phyloP scores from a whole-genome alignment of 352 stramenopile species.

The Phytophthora sp. region DNA sequence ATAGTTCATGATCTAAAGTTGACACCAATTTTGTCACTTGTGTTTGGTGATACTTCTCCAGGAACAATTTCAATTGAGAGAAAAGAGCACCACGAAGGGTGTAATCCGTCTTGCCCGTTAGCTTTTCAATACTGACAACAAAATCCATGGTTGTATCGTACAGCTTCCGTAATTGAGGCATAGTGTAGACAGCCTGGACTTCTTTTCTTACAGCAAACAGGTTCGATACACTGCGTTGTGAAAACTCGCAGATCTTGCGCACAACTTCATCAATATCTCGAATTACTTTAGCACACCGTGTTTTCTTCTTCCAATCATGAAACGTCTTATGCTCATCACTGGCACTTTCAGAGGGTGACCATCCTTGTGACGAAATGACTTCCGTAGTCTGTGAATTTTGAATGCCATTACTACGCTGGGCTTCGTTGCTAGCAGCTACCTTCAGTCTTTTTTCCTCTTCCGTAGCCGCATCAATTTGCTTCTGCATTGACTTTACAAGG shows the following conservation, averaged over 20 bases:
- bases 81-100: slow-evolving; percentile 93
- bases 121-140: slow-evolving; percentile 91
- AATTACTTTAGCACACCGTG: slow-evolving; percentile 72
- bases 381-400: slow-evolving; percentile 17
- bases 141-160: slow-evolving; percentile 95
- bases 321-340: slow-evolving; percentile 59
- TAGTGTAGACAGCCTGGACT: slow-evolving; percentile 85
- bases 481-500: slow-evolving; percentile 73
- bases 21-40: slow-evolving; percentile 94
- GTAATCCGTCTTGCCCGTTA: slow-evolving; percentile 92
- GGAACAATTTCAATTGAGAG: slow-evolving; percentile 94
- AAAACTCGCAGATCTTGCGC: slow-evolving; percentile 87
- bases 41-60: slow-evolving; percentile 94
- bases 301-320: slow-evolving; percentile 82
- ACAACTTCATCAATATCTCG: slow-evolving; percentile 87
- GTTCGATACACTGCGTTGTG: slow-evolving; percentile 86
- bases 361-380: slow-evolving; percentile 25
- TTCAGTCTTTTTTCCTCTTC: slow-evolving; percentile 46
- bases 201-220: slow-evolving; percentile 89
- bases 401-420: slow-evolving; percentile 13
- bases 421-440: slow-evolving; percentile 8
- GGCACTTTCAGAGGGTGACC: slow-evolving; percentile 50
- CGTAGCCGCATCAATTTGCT: slow-evolving; percentile 61
- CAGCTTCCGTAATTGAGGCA: slow-evolving; percentile 94
- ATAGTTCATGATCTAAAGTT: slow-evolving; percentile 95